phyloP scores from a whole-genome alignment of 2,329 filamentous ascomycete species.

The Aspergillus vadensis region DNA sequence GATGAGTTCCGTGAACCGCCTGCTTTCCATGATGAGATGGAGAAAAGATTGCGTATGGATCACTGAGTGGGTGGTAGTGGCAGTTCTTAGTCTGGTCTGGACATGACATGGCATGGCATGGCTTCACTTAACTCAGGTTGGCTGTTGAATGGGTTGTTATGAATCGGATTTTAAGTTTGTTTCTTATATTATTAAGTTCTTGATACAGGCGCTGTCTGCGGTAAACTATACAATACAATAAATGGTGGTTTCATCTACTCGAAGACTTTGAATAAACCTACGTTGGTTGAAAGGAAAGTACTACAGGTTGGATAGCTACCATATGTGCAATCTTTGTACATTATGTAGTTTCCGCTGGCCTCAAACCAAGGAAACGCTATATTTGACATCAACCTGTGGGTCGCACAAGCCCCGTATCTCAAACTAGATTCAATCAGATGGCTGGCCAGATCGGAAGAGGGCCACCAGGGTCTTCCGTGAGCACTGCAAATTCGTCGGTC shows the following conservation, averaged over 20 bases:
- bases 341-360: not conserved
- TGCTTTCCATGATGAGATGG: constrained; percentile 89
- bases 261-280: fast-evolving
- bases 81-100: not conserved
- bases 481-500: constrained; percentile 2
- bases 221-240: not conserved
- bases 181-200: not conserved
- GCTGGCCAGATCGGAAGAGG: not conserved
- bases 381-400: constrained; percentile 4
- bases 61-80: constrained; percentile 26
- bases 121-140: no score
- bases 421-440: not conserved
- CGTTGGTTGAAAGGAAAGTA: not conserved
- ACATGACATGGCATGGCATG: not conserved
- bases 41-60: constrained; percentile 82
- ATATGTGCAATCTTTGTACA: constrained; percentile 14
- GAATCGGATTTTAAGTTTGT: not conserved
- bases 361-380: not conserved
- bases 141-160: not conserved
- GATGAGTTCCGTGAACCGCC: constrained; percentile 71
- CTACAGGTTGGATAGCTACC: not conserved
- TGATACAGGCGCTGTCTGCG: not conserved
- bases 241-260: not conserved
- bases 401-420: not conserved
- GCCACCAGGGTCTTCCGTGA: constrained; percentile 2